phyloP scores from a whole-genome alignment of 176 grass and related monocot species.

The Stipa capillata region DNA sequence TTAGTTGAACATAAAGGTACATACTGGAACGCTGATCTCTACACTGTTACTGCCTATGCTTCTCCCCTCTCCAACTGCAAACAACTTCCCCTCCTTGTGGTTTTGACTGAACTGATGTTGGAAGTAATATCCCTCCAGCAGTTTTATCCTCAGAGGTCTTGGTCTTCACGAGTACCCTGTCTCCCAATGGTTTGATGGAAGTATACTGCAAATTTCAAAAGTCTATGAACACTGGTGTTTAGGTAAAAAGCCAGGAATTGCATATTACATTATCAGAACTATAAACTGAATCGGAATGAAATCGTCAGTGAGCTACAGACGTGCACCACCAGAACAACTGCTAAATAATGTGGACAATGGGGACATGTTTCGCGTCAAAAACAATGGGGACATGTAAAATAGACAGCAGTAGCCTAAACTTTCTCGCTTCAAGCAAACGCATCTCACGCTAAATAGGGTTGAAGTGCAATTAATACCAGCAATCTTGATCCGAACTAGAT shows the following conservation, averaged over 20 bases:
- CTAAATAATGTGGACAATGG: background rate
- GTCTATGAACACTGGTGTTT: background rate
- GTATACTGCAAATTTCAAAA: constrained; percentile 61
- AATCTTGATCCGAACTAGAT: background rate
- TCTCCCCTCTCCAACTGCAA: constrained; percentile 64
- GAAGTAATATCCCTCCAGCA: constrained; percentile 78
- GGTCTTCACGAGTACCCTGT: constrained; percentile 67
- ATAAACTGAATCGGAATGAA: too few relatives aligned
- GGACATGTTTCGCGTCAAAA: too few relatives aligned
- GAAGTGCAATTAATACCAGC: background rate
- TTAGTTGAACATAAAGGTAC: constrained; percentile 3
- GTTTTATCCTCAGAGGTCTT: constrained; percentile 72
- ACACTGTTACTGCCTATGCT: constrained; percentile 43
- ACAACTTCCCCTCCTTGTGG: constrained; percentile 71
- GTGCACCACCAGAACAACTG: background rate
- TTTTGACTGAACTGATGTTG: constrained; percentile 62
- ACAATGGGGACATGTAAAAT: background rate
- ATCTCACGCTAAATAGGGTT: background rate
- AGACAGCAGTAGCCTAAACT: too few relatives aligned
- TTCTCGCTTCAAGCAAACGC: background rate
- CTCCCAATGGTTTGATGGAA: constrained; percentile 66
- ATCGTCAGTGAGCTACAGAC: background rate
- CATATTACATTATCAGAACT: too few relatives aligned
- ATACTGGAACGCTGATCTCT: constrained; percentile 65
- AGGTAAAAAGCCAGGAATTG: background rate